These are phyloP conservation scores for Daldinia sp. DNA, from an alignment of 2,329 filamentous ascomycete species.

Conservation along the genomic window DNA sequence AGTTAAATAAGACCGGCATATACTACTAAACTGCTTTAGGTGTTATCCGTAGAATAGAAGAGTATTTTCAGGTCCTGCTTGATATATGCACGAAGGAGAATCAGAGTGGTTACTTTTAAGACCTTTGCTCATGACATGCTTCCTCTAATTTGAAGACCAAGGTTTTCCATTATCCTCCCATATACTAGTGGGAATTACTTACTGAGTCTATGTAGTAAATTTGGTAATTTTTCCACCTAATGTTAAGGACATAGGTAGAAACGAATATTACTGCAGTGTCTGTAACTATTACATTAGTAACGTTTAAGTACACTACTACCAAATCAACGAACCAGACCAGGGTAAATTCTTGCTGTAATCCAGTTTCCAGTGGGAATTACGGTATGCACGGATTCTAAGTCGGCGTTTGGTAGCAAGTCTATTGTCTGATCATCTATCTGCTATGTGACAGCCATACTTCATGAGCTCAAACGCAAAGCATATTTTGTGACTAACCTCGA, in stretches of 20 bases:
- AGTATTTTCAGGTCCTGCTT: neutral
- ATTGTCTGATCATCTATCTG: conserved; percentile 39
- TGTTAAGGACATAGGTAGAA: neutral
- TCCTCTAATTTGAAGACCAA: neutral
- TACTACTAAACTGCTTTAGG: neutral
- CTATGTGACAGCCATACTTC: conserved; percentile 19
- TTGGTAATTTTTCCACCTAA: neutral
- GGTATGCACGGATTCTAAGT: conserved; percentile 3
- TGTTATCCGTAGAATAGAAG: neutral
- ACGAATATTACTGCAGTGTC: neutral
- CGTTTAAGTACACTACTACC: neutral
- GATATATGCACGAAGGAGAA: neutral
- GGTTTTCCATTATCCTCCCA: neutral
- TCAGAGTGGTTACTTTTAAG: no score
- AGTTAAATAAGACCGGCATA: neutral
- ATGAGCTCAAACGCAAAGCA: conserved; percentile 34
- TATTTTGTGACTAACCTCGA: conserved; percentile 45
- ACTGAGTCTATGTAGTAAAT: neutral
- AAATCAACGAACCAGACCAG: conserved; percentile 8
- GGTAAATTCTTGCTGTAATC: neutral
- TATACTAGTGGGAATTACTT: neutral
- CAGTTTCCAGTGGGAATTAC: neutral
- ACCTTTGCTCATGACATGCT: neutral
- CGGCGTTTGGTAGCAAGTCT: conserved; percentile 21
- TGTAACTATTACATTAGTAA: conserved; percentile 12